Evolutionary conservation across 192 early-diverging fungal species (phyloP), one percentile per base, ranked within the genome.

Genomic region (Linnemannia exigua): DNA sequence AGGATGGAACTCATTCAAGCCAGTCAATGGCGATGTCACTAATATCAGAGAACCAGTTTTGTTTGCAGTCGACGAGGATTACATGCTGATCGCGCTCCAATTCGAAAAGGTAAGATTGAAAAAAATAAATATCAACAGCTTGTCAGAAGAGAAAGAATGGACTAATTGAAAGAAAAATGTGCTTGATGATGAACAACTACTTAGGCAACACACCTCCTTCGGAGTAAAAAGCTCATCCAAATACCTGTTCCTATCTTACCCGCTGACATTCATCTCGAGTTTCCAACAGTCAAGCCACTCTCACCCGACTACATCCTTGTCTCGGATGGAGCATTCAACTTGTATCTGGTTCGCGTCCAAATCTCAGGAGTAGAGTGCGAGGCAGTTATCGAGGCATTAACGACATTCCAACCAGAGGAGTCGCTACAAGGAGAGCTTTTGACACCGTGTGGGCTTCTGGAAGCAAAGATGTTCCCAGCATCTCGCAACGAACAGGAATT

Each of bases 1-100:
- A n/a, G 94, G 93, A 11, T 88, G 83, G 83, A 85, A 85, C 46
- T 75, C 77, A 20, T 68, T 79, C 66, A 79, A 76, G 20, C 25
- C 74, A 41, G 25, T n/a, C 58, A 85, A 79, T 28, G 83, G 83
- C 31, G 83, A 79, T 25, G 72, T 17, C 41, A 72, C 68, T 19
- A 63, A 0, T 25, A 52, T 25, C 19, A 77, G 51, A 1, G 66
- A 70, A 17, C 36, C 77, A 41, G 31, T 91, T 76, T 70, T 92
- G 68, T 85, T 85, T 72, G 77, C 31, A 67, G 78, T 92, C 16
- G 89, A 90, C 63, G 73, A 68, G 5, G 79, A 88, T 28, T 88
- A 63, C 38, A 61, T 20, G 35, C 47, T 92, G 12, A 80, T 81
- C n/a, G 69, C 79, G 0, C 78, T 90, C 22, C 78, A 84, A 6